Evolutionary conservation across 495 filamentous ascomycete genomes (phyloP).

Genomic region (Astrothelium subdiscretum): DNA sequence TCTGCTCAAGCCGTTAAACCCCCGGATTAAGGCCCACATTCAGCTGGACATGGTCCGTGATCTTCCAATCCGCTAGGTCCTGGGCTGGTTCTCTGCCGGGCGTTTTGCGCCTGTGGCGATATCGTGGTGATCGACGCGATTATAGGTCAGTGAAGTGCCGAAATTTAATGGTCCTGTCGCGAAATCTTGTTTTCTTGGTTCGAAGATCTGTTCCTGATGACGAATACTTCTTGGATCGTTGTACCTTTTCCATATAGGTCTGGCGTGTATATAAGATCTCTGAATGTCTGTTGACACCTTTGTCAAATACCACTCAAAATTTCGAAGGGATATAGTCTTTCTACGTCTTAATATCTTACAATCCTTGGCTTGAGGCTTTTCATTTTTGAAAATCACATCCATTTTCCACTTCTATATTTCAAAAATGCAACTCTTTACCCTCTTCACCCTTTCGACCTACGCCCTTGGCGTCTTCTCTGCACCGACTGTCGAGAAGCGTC

Average conservation of each 20-base stretch:
- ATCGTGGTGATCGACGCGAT: neutral
- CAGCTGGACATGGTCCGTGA: neutral
- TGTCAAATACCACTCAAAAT: neutral
- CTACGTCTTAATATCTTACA: neutral
- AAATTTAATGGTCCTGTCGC: neutral
- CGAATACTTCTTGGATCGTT: neutral
- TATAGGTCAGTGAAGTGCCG: neutral
- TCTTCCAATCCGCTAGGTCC: neutral
- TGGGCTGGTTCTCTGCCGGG: no score
- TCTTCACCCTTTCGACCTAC: conserved; percentile 10
- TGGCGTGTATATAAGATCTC: neutral
- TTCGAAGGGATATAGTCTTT: neutral
- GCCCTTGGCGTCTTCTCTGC: conserved; percentile 11
- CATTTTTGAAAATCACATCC: neutral
- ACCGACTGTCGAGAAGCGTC: conserved; percentile 14
- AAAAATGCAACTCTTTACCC: conserved; percentile 8
- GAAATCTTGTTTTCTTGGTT: neutral
- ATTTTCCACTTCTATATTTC: neutral
- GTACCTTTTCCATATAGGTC: neutral
- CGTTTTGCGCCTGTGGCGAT: neutral
- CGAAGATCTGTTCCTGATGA: neutral
- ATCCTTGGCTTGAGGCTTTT: no score
- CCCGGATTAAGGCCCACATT: neutral
- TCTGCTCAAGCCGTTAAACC: neutral
- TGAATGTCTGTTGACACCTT: neutral